Percentiles rank a stretch among this genome's conserved stretches.
These are phyloP conservation scores for Leishmania lainsoni DNA, from an alignment of 208 protist species.

Conservation along the genomic window DNA sequence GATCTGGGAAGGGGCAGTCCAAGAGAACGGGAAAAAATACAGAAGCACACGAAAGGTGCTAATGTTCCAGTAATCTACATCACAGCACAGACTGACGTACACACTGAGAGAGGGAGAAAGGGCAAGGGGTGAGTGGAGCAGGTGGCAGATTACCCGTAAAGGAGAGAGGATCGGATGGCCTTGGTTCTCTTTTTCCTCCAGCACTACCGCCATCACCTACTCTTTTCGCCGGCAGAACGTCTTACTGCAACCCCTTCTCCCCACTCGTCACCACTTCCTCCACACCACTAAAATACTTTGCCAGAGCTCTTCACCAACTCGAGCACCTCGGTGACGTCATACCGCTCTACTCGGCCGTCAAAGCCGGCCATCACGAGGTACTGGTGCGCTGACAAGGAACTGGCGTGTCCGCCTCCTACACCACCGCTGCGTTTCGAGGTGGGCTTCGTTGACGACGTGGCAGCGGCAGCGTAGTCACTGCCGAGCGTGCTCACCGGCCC, in stretches of 20 bases:
- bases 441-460: neutral
- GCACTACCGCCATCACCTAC: neutral
- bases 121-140: neutral
- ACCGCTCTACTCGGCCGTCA: constrained; percentile 44
- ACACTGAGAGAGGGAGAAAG: neutral
- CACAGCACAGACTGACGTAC: neutral
- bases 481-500: neutral
- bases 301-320: constrained; percentile 23
- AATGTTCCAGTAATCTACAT: neutral
- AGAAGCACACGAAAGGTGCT: neutral
- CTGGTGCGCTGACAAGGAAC: constrained; percentile 13
- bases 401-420: neutral
- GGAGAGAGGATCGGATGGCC: neutral
- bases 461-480: neutral
- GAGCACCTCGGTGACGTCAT: constrained; percentile 34
- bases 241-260: neutral
- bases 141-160: neutral
- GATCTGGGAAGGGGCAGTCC: neutral
- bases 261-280: neutral
- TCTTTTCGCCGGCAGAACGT: neutral
- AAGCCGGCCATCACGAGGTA: constrained; percentile 43
- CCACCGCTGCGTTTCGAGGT: neutral
- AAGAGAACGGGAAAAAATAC: neutral
- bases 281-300: neutral
- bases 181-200: neutral